Evolutionary conservation across 2,329 filamentous ascomycete genomes (phyloP).

Genomic region (Verticillium klebahnii): DNA sequence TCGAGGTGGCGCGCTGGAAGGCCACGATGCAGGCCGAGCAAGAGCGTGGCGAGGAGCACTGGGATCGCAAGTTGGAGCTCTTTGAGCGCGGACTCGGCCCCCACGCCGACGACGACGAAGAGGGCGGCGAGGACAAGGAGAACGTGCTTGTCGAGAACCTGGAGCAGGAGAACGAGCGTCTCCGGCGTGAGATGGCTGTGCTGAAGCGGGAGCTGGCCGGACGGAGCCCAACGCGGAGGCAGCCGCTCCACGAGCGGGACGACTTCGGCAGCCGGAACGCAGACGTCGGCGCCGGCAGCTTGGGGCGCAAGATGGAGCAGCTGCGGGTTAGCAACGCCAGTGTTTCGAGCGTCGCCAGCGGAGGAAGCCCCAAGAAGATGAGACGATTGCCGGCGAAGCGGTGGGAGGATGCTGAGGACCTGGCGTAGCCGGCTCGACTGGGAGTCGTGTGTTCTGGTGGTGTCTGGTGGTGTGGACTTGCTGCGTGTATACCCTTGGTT

Average conservation of each 20-base stretch:
- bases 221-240: conserved; percentile 59
- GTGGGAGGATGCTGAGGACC: conserved; percentile 44
- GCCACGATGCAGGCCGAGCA: conserved; percentile 71
- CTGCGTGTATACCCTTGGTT: background rate
- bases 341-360: conserved; percentile 19
- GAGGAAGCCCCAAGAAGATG: conserved; percentile 48
- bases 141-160: conserved; percentile 60
- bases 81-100: conserved; percentile 45
- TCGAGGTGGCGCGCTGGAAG: conserved; percentile 80
- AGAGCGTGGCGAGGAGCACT: conserved; percentile 76
- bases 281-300: conserved; percentile 24
- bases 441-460: background rate
- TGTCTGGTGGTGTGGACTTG: background rate
- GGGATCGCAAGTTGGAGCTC: conserved; percentile 78
- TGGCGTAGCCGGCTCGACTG: background rate
- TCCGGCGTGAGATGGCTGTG: conserved; percentile 60
- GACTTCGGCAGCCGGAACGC: conserved; percentile 29
- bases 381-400: conserved; percentile 42
- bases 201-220: conserved; percentile 61
- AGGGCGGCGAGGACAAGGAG: conserved; percentile 53
- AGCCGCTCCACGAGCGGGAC: conserved; percentile 50
- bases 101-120: conserved; percentile 20
- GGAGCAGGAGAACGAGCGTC: conserved; percentile 65
- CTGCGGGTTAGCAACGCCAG: conserved; percentile 40
- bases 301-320: conserved; percentile 45